Evolutionary conservation across 352 stramenopile genomes (phyloP).

Genomic region (Elongisporangium anandrum): DNA sequence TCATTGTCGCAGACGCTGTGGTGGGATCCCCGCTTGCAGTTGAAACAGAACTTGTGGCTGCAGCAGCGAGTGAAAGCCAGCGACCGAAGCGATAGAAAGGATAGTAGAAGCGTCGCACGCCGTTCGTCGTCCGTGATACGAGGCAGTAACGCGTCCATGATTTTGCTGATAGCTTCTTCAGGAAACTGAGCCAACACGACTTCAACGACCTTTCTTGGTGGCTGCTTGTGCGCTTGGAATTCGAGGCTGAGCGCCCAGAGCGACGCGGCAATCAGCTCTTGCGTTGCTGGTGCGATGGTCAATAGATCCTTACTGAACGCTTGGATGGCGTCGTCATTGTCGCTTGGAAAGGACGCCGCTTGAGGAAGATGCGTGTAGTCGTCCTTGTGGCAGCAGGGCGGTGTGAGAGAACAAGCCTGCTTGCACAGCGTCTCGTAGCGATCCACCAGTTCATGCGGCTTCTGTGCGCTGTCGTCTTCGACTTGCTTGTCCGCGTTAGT

Average conservation of each 20-base stretch:
- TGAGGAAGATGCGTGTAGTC: conserved; percentile 31
- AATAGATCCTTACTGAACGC: background rate
- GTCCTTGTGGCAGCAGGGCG: conserved; percentile 25
- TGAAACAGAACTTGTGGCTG: conserved; percentile 37
- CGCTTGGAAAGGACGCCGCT: background rate
- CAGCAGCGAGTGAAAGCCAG: conserved; percentile 34
- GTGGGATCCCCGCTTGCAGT: conserved; percentile 35
- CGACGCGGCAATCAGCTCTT: background rate
- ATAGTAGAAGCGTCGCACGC: conserved; percentile 30
- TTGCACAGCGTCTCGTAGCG: conserved; percentile 17
- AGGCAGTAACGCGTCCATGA: conserved; percentile 12
- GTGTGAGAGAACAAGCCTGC: conserved; percentile 16
- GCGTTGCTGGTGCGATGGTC: background rate
- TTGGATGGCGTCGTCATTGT: background rate
- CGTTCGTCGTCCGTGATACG: conserved; percentile 35
- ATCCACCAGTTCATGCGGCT: background rate
- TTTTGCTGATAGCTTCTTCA: background rate
- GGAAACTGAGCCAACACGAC: conserved; percentile 20
- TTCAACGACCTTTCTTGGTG: conserved; percentile 8
- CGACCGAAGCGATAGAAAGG: conserved; percentile 23
- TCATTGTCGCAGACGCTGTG: conserved; percentile 21
- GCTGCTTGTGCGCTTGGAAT: conserved; percentile 6
- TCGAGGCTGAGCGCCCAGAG: background rate
- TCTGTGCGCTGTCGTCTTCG: background rate
- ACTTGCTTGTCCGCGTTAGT: background rate